Conservation (phyloP, 306 rosid genomes). For the Acacia confusa region DNA sequence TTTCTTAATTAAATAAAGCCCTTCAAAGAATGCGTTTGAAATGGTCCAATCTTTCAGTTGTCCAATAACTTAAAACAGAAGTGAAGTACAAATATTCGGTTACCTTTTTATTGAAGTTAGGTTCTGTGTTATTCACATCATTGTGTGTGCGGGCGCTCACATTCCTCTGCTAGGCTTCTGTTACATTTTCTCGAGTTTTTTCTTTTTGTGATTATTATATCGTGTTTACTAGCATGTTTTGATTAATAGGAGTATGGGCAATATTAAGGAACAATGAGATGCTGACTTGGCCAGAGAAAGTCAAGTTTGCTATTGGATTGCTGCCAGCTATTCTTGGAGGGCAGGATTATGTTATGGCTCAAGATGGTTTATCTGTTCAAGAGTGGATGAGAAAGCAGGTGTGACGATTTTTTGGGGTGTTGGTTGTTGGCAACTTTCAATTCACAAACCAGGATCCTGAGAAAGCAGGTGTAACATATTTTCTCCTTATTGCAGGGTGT, state of each 20-base stretch:
- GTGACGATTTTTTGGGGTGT: conserved; percentile 20
- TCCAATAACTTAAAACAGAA: conserved; percentile 1
- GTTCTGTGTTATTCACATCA: conserved; percentile 1
- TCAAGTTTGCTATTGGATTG: conserved; percentile 94
- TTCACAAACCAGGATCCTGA: background rate
- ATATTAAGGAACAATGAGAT: conserved; percentile 93
- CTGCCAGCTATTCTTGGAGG: conserved; percentile 98
- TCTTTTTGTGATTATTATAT: conserved; percentile 4
- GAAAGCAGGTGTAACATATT: conserved; percentile 21
- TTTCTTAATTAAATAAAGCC: background rate
- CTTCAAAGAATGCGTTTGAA: background rate
- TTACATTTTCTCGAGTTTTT: conserved; percentile 15
- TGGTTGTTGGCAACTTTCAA: conserved; percentile 5
- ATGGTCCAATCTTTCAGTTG: conserved; percentile 18
- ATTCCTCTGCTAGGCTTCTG: conserved; percentile 20
- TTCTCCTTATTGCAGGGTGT: conserved; percentile 60
- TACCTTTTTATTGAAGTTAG: background rate
- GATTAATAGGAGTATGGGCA: conserved; percentile 85
- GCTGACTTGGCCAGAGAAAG: conserved; percentile 98
- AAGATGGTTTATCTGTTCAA: conserved; percentile 78
- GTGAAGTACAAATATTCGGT: background rate
- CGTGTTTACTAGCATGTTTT: conserved; percentile 23
- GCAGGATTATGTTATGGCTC: conserved; percentile 92
- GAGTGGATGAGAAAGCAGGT: conserved; percentile 99
- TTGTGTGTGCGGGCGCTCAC: background rate